Evolutionary conservation across 2,329 filamentous ascomycete species (phyloP).

Genomic region (Scorias spongiosa): DNA sequence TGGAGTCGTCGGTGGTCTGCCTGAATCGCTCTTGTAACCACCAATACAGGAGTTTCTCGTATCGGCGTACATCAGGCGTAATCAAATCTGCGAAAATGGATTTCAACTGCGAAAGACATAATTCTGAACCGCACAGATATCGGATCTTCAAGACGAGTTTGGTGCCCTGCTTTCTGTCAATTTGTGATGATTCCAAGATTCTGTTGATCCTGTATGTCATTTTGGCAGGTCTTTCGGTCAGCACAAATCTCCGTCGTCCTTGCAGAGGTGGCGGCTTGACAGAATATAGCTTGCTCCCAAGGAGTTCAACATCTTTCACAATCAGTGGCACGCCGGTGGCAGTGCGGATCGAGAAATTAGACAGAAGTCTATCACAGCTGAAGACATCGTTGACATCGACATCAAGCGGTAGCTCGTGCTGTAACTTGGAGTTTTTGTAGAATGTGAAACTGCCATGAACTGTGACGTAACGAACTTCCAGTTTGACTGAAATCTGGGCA

Average conservation of each 20-base stretch:
- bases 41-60: slow-evolving; percentile 37
- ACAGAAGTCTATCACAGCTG: slow-evolving; percentile 68
- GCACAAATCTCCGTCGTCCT: slow-evolving; percentile 43
- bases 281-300: slow-evolving; percentile 54
- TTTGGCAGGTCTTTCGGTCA: slow-evolving; percentile 66
- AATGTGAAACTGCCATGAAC: slow-evolving; percentile 25
- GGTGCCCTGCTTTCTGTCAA: slow-evolving; percentile 8
- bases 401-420: slow-evolving; percentile 66
- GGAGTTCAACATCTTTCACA: slow-evolving; percentile 54
- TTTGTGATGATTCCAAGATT: slow-evolving; percentile 23
- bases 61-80: slow-evolving; percentile 29
- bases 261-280: slow-evolving; percentile 40
- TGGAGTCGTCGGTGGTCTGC: slow-evolving; percentile 29
- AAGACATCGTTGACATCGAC: slow-evolving; percentile 97
- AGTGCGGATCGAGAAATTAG: slow-evolving; percentile 79
- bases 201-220: slow-evolving; percentile 64
- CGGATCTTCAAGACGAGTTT: background rate
- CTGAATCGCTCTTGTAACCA: slow-evolving; percentile 33
- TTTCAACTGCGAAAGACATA: slow-evolving; percentile 41
- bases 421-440: slow-evolving; percentile 46
- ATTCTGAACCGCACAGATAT: slow-evolving; percentile 28
- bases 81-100: slow-evolving; percentile 33
- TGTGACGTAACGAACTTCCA: slow-evolving; percentile 32
- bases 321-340: slow-evolving; percentile 60
- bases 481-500: slow-evolving; percentile 46